Base-by-base conservation (phyloP, 768 basidiomycete genomes). In the Nidularia sp. region DNA sequence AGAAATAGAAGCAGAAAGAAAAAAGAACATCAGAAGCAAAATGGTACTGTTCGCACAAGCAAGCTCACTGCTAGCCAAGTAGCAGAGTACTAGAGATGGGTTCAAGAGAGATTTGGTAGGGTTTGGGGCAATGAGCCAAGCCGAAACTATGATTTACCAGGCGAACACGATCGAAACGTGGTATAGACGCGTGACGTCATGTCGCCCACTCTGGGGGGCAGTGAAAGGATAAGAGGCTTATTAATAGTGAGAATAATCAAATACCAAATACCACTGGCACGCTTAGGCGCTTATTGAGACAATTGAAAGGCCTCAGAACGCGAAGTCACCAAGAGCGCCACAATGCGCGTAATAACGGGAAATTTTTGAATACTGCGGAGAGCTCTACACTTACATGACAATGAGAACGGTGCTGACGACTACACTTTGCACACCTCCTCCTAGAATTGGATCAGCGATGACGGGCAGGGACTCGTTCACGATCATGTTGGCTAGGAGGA, bases 401-500 rank as follows among this genome's bases (percentile, higher is more conserved):
- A 93, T 90, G 50, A 94, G 76, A 31, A 86, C 84, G 0, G 92
- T 94, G 61, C 87, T 90, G 52, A 86, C 84, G 53, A 90, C 77
- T 53, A 94, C 90, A 49, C 88, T 85, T 61, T 77, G 81, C 10
- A 85, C 71, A 10, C 90, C 90, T 12, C 90, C 90, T 25, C 90
- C 90, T 2, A 96, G 77, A 35, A 93, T 74, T 3, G 82, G 80
- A 63, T 90, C 88, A 8, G 87, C 77, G 53, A 95, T 90, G 56
- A 94, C 79, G 34, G 93, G 93, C 4, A 93, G 80, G 0, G 88
- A 77, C 70, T 93, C 92, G 65, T 94, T 94, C 60, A 88, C 86
- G 52, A 94, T 90, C 93, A 95, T 94, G 68, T 95, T 94, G 34
- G 88, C 85, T 32, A 94, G 71, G 7, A 93, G 79, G 36, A 92